Evolutionary conservation across 73 alveolate species (phyloP).

Genomic region (Paramecium octaurelia): DNA sequence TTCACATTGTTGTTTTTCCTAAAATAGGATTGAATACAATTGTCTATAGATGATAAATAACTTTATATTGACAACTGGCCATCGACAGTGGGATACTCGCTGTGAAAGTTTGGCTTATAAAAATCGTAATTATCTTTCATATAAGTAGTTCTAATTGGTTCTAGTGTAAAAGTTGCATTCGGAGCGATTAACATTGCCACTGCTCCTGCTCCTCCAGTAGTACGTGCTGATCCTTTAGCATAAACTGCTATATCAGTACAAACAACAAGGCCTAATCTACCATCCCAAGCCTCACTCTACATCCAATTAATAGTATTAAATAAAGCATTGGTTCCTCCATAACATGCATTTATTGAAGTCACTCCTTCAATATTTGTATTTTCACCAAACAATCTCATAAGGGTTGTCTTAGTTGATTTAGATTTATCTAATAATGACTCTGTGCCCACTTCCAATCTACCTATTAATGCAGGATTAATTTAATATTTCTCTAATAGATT

Average conservation of each 20-base stretch:
- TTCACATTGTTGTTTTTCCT: constrained; percentile 70
- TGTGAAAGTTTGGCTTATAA: constrained; percentile 90
- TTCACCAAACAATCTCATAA: constrained; percentile 89
- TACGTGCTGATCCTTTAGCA: constrained; percentile 96
- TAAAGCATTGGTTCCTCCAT: constrained; percentile 97
- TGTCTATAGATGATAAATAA: constrained; percentile 86
- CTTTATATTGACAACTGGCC: constrained; percentile 87
- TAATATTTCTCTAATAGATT: constrained; percentile 85
- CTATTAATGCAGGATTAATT: constrained; percentile 81
- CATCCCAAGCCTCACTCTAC: constrained; percentile 94
- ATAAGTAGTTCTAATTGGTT: constrained; percentile 83
- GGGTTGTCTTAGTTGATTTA: constrained; percentile 93
- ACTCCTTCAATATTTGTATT: constrained; percentile 95
- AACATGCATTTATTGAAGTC: constrained; percentile 96
- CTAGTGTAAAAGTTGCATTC: constrained; percentile 86
- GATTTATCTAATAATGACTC: constrained; percentile 97
- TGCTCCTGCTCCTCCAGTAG: constrained; percentile 99
- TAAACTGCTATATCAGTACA: constrained; percentile 96
- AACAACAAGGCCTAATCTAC: constrained; percentile 92
- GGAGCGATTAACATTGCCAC: constrained; percentile 92
- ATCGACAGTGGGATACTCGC: constrained; percentile 98
- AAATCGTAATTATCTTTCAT: constrained; percentile 94
- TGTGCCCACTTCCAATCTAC: constrained; percentile 98
- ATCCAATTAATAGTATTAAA: constrained; percentile 95
- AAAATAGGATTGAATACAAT: constrained; percentile 52